These are phyloP conservation scores for Papiliotrema fonsecae DNA, from an alignment of 1,284 basidiomycete genomes.

Conservation along the genomic window DNA sequence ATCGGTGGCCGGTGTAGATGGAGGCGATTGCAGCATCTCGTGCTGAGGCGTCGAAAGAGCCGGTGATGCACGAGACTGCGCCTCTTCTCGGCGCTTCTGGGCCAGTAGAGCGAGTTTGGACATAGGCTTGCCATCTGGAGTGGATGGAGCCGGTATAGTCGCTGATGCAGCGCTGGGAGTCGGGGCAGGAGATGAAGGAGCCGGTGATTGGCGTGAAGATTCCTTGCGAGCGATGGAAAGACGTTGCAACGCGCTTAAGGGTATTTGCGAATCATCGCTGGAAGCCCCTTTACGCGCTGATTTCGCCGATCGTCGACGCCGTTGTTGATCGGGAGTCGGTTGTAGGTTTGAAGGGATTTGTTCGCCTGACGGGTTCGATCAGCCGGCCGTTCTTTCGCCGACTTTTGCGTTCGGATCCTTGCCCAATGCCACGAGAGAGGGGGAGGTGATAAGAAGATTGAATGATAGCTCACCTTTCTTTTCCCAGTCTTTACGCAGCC, in stretches of 20 bases:
- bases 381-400: background rate
- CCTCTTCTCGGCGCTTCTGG: slow-evolving; percentile 55
- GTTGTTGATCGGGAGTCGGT: slow-evolving; percentile 36
- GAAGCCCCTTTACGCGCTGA: slow-evolving; percentile 7
- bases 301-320: slow-evolving; percentile 18
- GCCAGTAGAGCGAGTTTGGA: slow-evolving; percentile 68
- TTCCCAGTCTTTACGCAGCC: slow-evolving; percentile 56
- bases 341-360: slow-evolving; percentile 23
- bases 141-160: background rate
- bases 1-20: slow-evolving; percentile 51
- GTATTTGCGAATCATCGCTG: slow-evolving; percentile 44
- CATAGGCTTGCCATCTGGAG: slow-evolving; percentile 44
- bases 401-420: background rate
- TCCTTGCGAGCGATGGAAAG: slow-evolving; percentile 54
- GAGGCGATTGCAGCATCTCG: background rate
- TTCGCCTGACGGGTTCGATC: slow-evolving; percentile 21
- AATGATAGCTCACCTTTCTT: slow-evolving; percentile 69
- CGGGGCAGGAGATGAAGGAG: slow-evolving; percentile 8
- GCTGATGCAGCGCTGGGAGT: slow-evolving; percentile 4
- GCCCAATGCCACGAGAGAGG: slow-evolving; percentile 5
- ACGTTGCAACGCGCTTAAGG: slow-evolving; percentile 63
- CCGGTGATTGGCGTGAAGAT: slow-evolving; percentile 15
- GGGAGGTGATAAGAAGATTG: background rate
- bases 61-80: slow-evolving; percentile 11
- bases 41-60: slow-evolving; percentile 7